These are phyloP conservation scores for Rhodotorula mucilaginosa DNA, from an alignment of 1,284 basidiomycete genomes.

Conservation along the genomic window DNA sequence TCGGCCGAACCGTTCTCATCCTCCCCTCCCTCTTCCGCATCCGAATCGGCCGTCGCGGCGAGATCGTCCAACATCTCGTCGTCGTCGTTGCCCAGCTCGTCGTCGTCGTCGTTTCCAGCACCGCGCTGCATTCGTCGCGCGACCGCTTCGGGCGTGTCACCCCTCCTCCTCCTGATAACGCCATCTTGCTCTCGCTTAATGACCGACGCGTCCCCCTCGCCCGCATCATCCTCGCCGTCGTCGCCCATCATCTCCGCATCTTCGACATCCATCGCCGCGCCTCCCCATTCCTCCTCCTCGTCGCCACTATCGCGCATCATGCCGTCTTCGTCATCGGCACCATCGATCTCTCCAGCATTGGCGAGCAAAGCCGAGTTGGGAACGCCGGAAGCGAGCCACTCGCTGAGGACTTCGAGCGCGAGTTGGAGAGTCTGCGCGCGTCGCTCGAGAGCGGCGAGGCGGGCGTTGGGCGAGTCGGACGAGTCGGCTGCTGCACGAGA, in stretches of 20 bases:
- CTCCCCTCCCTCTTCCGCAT: slow-evolving; percentile 34
- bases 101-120: not conserved
- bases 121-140: not conserved
- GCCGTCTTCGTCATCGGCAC: slow-evolving; percentile 8
- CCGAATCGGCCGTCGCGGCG: slow-evolving; percentile 10
- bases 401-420: slow-evolving; percentile 69
- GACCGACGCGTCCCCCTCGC: slow-evolving; percentile 32
- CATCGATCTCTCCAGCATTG: slow-evolving; percentile 9
- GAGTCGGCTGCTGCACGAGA: not conserved
- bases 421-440: slow-evolving; percentile 70
- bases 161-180: slow-evolving; percentile 2
- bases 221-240: slow-evolving; percentile 39
- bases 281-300: slow-evolving; percentile 45
- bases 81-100: slow-evolving; percentile 17
- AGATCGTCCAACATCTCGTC: slow-evolving; percentile 26
- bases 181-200: slow-evolving; percentile 26
- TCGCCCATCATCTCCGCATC: slow-evolving; percentile 39
- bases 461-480: slow-evolving; percentile 51
- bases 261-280: slow-evolving; percentile 33
- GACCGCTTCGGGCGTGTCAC: slow-evolving; percentile 5
- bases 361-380: slow-evolving; percentile 14
- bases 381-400: slow-evolving; percentile 37
- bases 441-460: slow-evolving; percentile 71
- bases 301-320: slow-evolving; percentile 44
- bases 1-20: slow-evolving; percentile 39